These are phyloP conservation scores for Calonectria crousiana DNA, from an alignment of 2,329 filamentous ascomycete species.

Conservation along the genomic window DNA sequence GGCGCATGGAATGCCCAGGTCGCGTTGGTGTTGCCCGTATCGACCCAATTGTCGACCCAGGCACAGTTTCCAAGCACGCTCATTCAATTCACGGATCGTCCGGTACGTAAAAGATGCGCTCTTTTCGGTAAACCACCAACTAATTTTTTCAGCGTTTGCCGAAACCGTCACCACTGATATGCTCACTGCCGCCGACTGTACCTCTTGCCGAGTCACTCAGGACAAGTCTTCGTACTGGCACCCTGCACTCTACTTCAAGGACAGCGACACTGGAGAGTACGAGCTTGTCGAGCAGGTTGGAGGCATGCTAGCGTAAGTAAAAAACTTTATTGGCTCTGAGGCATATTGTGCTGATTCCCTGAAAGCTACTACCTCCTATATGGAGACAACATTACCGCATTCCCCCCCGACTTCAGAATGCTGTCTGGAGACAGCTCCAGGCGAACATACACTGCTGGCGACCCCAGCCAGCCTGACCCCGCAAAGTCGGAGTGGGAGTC, in stretches of 20 bases:
- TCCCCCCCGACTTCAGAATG: constrained; percentile 85
- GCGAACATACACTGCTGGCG: constrained; percentile 77
- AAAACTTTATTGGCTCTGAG: not conserved
- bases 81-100: constrained; percentile 82
- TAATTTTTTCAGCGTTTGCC: constrained; percentile 69
- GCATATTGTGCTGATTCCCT: not conserved
- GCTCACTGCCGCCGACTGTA: constrained; percentile 75
- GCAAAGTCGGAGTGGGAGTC: constrained; percentile 77
- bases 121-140: not conserved
- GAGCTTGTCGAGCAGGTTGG: constrained; percentile 80
- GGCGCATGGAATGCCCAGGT: constrained; percentile 88
- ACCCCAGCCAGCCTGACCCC: constrained; percentile 73
- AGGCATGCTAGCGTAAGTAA: constrained; percentile 86
- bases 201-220: constrained; percentile 82
- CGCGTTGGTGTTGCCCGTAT: constrained; percentile 77
- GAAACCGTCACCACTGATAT: constrained; percentile 67
- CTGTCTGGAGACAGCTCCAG: constrained; percentile 78
- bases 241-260: constrained; percentile 82
- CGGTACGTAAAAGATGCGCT: constrained; percentile 67
- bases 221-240: constrained; percentile 94
- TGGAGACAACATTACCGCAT: constrained; percentile 74
- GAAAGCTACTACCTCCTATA: constrained; percentile 86
- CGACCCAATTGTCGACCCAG: constrained; percentile 80
- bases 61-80: constrained; percentile 71
- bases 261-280: constrained; percentile 71